Evolutionary conservation across 2,329 filamentous ascomycete species (phyloP).

Genomic region (Pseudogymnoascus sp.): DNA sequence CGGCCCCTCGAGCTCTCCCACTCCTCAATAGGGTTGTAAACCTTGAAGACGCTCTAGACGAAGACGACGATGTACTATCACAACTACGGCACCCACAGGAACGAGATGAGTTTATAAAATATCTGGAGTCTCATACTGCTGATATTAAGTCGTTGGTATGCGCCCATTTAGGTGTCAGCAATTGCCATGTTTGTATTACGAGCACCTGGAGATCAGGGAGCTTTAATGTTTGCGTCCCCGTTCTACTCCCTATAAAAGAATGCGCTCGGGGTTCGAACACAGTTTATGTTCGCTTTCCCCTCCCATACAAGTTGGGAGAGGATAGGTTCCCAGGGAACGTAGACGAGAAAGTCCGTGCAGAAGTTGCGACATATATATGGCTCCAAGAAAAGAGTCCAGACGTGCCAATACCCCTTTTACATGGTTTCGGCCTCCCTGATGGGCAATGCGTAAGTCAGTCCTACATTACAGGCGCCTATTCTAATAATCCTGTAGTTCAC

Average conservation of each 20-base stretch:
- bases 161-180: background rate
- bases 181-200: slow-evolving; percentile 14
- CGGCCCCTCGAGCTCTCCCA: background rate
- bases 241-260: slow-evolving; percentile 11
- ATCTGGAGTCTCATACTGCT: background rate
- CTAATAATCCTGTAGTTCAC: background rate
- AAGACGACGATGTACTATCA: slow-evolving; percentile 9
- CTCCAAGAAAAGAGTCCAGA: slow-evolving; percentile 29
- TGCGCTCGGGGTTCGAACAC: slow-evolving; percentile 8
- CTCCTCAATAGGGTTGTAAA: slow-evolving; percentile 5
- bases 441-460: background rate
- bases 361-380: slow-evolving; percentile 33
- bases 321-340: slow-evolving; percentile 29
- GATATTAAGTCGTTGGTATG: slow-evolving; percentile 1
- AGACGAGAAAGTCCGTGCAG: slow-evolving; percentile 34
- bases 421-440: slow-evolving; percentile 13
- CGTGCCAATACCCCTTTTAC: slow-evolving; percentile 28
- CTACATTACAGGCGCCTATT: background rate
- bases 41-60: slow-evolving; percentile 9
- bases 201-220: slow-evolving; percentile 25
- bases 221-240: slow-evolving; percentile 29
- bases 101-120: background rate
- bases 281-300: slow-evolving; percentile 21
- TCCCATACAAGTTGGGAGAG: slow-evolving; percentile 32
- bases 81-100: background rate